Conservation (phyloP, 2,329 filamentous ascomycete genomes). For the Botrytis tulipae region DNA sequence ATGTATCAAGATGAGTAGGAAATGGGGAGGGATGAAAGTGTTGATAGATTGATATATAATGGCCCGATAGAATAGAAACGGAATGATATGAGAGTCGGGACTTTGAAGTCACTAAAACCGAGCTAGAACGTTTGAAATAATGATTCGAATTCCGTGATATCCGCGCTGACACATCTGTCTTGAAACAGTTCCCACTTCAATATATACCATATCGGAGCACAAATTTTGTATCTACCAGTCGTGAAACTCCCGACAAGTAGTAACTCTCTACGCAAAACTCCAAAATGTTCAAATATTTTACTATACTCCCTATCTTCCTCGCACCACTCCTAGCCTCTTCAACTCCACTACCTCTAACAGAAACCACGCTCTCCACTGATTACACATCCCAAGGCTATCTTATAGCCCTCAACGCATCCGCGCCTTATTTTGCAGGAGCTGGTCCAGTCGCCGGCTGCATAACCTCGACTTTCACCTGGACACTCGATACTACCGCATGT, state of each 20-base stretch:
- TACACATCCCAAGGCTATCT: slow-evolving; percentile 10
- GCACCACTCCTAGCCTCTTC: not conserved
- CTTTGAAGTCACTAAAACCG: not conserved
- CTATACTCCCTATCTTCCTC: not conserved
- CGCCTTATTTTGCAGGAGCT: slow-evolving; percentile 5
- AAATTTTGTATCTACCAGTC: not conserved
- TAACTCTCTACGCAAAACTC: not conserved
- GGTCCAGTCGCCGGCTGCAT: slow-evolving; percentile 2
- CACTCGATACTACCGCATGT: not conserved
- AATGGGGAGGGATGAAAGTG: not conserved
- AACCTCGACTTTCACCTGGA: slow-evolving; percentile 14
- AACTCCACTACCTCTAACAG: not conserved
- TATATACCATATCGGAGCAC: not conserved
- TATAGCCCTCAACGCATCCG: slow-evolving; percentile 1
- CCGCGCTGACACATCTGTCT: not conserved
- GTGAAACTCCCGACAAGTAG: too few relatives aligned
- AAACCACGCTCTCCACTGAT: not conserved
- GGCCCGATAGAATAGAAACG: not conserved
- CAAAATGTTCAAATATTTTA: not conserved
- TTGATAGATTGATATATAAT: not conserved
- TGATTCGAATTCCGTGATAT: not conserved
- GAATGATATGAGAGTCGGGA: not conserved
- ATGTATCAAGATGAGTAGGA: not conserved
- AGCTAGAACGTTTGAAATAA: not conserved
- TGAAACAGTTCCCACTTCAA: not conserved